Evolutionary conservation across 495 filamentous ascomycete species (phyloP), one percentile per base, ranked within the genome.

Genomic region (Penicillium cataractarum): DNA sequence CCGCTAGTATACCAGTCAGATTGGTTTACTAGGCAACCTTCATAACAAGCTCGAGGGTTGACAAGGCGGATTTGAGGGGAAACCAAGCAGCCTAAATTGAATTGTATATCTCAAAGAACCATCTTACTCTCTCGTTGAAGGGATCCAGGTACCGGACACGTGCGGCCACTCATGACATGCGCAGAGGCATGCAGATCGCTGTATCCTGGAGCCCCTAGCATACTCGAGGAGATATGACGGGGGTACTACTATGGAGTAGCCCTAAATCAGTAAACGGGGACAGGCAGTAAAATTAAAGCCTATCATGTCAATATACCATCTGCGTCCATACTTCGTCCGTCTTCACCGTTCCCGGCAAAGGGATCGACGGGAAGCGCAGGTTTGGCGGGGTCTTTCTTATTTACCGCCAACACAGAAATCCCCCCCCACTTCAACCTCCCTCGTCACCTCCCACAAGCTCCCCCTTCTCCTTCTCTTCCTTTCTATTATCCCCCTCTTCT

Each of bases 361-460:
- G 51, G 66, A 57, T 61, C 58, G 54, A 61, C 60, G 51, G 48
- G 61, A 64, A 57, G 17, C 39, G 53, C 57, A 54, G 44, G 56
- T 59, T 58, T 68, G 68, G 68, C 65, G 65, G 65, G 68, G 63
- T 49, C 24, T 22, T 52, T 62, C 62, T 62, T 70, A 65, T 70
- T 70, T 68, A 65, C 65, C 65, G 74, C 73, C 73, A 77, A 65
- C 66, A 63, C 69, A 67, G 24, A 29, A n/a, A 15, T 15, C 58
- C n/a, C 60, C 64, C 74, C 70, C 71, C 69, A 65, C 72, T 64
- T 70, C 48, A 17, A 68, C 53, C 61, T 66, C 52, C 67, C 62
- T 55, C 51, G 51, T 54, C 64, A 51, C 61, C 68, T 75, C 60
- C 61, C 68, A 66, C 63, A 65, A 65, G 60, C 66, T 62, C 42